These are phyloP conservation scores for Kluyveromyces sp. DNA, from an alignment of 1,139 yeast species.

Conservation along the genomic window DNA sequence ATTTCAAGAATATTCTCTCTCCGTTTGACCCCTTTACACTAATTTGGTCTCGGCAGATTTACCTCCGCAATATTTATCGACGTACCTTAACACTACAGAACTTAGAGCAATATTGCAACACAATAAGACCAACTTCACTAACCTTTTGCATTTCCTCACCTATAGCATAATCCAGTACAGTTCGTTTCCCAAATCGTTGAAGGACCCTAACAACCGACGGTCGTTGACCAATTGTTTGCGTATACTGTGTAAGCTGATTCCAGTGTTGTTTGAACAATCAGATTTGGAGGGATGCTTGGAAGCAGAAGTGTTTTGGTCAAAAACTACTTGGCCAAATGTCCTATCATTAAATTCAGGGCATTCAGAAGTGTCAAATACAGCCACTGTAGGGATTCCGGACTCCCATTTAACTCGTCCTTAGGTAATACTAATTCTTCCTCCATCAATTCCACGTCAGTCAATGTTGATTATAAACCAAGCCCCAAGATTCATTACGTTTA, in stretches of 20 bases:
- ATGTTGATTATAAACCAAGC: slow-evolving; percentile 1
- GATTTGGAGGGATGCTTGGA: slow-evolving; percentile 28
- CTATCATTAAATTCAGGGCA: slow-evolving; percentile 5
- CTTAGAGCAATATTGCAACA: slow-evolving; percentile 51
- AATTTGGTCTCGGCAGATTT: slow-evolving; percentile 1
- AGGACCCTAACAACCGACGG: neutral
- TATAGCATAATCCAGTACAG: slow-evolving; percentile 3
- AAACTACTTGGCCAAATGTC: slow-evolving; percentile 11
- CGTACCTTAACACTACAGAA: slow-evolving; percentile 3
- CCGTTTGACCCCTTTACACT: slow-evolving; percentile 1
- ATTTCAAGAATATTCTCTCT: neutral
- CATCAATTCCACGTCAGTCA: neutral
- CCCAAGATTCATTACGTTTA: slow-evolving; percentile 41
- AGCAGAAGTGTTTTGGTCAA: slow-evolving; percentile 40
- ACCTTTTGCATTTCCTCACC: slow-evolving; percentile 33
- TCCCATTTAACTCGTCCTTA: slow-evolving; percentile 17
- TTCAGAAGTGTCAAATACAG: slow-evolving; percentile 32
- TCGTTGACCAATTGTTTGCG: slow-evolving; percentile 53
- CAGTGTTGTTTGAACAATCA: slow-evolving; percentile 54
- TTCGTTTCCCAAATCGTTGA: slow-evolving; percentile 1
- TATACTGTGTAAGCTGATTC: slow-evolving; percentile 56
- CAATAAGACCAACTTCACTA: slow-evolving; percentile 48
- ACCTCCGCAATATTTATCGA: slow-evolving; percentile 4
- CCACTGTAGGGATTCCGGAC: slow-evolving; percentile 28
- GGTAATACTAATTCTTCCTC: slow-evolving; percentile 16